phyloP scores from a whole-genome alignment of 352 stramenopile species.

The Phytophthora megakarya region DNA sequence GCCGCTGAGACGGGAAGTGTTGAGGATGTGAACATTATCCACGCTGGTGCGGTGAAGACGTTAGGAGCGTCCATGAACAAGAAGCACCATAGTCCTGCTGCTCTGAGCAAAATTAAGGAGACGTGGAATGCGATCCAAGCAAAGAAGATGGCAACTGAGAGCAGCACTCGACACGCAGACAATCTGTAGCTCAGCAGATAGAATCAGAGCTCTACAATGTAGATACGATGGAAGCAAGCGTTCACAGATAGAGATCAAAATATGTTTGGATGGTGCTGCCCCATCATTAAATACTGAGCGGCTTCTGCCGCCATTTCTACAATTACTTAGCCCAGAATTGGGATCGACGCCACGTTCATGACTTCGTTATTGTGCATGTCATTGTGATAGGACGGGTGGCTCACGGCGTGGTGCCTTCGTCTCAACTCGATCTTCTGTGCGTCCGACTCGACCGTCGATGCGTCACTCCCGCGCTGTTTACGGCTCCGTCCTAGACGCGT shows the following conservation, averaged over 20 bases:
- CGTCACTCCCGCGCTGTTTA: conserved; percentile 14
- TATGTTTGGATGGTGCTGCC: background rate
- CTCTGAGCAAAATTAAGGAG: conserved; percentile 26
- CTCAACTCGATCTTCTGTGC: conserved; percentile 17
- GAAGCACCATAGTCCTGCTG: conserved; percentile 16
- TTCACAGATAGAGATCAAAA: conserved; percentile 4
- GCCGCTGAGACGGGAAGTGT: conserved; percentile 34
- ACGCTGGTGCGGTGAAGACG: conserved; percentile 41
- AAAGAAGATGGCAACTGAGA: conserved; percentile 17
- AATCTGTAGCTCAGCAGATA: background rate
- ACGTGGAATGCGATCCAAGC: conserved; percentile 24
- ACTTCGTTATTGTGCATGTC: conserved; percentile 25
- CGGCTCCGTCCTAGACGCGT: conserved; percentile 36
- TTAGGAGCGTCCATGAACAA: conserved; percentile 26
- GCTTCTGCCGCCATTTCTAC: conserved; percentile 10
- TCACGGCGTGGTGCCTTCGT: conserved; percentile 23
- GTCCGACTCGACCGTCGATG: conserved; percentile 9
- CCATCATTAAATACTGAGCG: conserved; percentile 29
- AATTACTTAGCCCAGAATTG: conserved; percentile 28
- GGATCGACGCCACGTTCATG: conserved; percentile 25
- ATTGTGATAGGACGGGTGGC: conserved; percentile 16
- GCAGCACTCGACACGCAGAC: background rate
- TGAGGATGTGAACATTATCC: conserved; percentile 45
- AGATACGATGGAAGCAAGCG: background rate
- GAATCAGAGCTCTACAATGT: background rate